Base-by-base conservation (phyloP, 768 basidiomycete genomes). In the Leccinum subgranulosum region DNA sequence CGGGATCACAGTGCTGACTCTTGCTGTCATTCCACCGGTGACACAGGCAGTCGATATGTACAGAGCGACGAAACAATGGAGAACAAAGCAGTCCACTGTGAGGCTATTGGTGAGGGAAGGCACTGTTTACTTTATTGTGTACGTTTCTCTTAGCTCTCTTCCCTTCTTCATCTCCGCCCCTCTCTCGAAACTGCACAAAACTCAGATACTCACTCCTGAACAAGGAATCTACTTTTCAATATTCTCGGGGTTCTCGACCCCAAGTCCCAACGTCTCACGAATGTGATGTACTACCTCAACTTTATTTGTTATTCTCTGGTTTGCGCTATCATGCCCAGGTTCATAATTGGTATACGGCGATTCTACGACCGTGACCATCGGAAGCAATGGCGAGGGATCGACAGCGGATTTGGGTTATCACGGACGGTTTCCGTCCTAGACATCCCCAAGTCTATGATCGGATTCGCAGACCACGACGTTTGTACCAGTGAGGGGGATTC, bases 21-120 rank as follows among this genome's bases (percentile, higher is more conserved):
- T 58, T 9, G 50, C 51, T 12, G 3, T 53, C 14, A 14, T 14
- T 4, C 54, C 33, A 23, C 52, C 51, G 23, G 21, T 53, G 23
- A 53, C 19, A 14, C n/a, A 48, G 14, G n/a, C 41, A 1, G 3
- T 58, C 6, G 36, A 51, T 1, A 58, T 53, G 56, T 49, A 58
- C 53, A 55, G 45, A 4, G 29, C 50, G 29, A 57, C 56, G 6
- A 61, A 58, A 15, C 49, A 14, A 29, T 58, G 53, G 56, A 53
- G 36, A 9, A 31, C 29, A 9, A 58, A 55, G 31, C 56, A 36
- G 6, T 58, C 51, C 27, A 49, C 25, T 49, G 25, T 49, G 17
- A 17, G 9, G 47, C 9, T 49, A 29, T 25, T 49, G 14, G 47
- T 49, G 27, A 49, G 15, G 25, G 47, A 49, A 49, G 47, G 47